Base-by-base conservation (phyloP, 352 stramenopile genomes). In the Saprolegnia parasitica region DNA sequence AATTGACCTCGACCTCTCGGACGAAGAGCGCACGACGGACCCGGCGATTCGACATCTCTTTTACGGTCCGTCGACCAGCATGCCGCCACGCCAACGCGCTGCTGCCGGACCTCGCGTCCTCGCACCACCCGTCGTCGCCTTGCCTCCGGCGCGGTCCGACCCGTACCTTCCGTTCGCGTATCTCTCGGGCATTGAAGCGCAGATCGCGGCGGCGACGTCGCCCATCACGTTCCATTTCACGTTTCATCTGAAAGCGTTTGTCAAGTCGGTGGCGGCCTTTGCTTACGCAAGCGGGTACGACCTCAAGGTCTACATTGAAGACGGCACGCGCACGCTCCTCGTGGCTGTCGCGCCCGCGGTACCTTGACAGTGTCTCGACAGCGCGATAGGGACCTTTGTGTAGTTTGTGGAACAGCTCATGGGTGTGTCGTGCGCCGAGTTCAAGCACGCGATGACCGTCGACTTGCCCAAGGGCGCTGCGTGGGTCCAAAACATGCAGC, bases 231-330 rank as follows among this genome's bases (percentile, higher is more conserved):
- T 76, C 3, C 66, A 56, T 23, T 80, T 71, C 9, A 63, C 67
- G 4, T 21, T 76, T 6, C 66, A 56, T 23, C 80, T 94, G 49
- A 83, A 82, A 23, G 86, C 75, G 18, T 93, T 83, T 65, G 79
- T 94, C 64, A 91, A 94, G 74, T 94, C 86, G 20, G 86, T 94
- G 20, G 73, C 82, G n/a, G 81, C 81, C 0, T 94, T 94, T 72
- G 80, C 91, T 68, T 94, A 89, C 62, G 78, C 87, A 39, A 87
- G 76, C 4, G 86, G 86, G 4, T 94, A 91, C 70, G 76, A 84
- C 6, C 77, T 94, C 35, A 81, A 82, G 32, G 83, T 93, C 52
- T 77, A 83, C 8, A 78, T 94, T 11, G 86, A 94, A 72, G 86
- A 94, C 71, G 86, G 83, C 66, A 91, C 84, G n/a, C 74, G 63